Conservation (phyloP, 2,329 filamentous ascomycete genomes). For the Trichoderma sp. region DNA sequence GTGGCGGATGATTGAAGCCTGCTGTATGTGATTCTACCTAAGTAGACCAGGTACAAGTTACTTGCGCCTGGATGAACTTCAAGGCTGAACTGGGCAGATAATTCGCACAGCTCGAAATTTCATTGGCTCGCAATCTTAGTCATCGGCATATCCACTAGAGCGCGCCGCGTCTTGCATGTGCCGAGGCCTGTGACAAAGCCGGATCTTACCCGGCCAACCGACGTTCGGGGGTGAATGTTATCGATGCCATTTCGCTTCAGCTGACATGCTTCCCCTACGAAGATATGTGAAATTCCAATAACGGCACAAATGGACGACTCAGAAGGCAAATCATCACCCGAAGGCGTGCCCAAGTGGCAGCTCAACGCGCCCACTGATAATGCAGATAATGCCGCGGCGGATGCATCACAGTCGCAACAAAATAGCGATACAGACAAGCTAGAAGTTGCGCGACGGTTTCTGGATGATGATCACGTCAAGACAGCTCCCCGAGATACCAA, state of each 20-base stretch:
- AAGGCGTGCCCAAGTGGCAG: conserved; percentile 36
- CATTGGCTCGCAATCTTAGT: background rate
- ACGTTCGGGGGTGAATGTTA: background rate
- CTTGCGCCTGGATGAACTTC: background rate
- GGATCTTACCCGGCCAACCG: conserved; percentile 22
- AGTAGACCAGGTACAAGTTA: background rate
- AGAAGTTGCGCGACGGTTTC: conserved; percentile 71
- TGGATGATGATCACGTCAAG: conserved; percentile 71
- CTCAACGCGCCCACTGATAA: conserved; percentile 24
- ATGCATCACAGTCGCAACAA: conserved; percentile 24
- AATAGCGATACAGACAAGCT: conserved; percentile 31
- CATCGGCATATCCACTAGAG: background rate
- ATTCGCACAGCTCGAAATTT: background rate
- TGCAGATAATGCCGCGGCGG: conserved; percentile 7
- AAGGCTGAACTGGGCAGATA: background rate
- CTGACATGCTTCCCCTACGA: background rate
- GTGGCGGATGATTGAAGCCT: background rate
- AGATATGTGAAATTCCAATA: background rate
- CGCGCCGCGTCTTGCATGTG: conserved; percentile 13
- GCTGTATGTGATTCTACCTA: background rate
- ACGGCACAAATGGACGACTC: conserved; percentile 34
- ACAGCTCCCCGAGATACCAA: conserved; percentile 70
- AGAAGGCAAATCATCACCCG: conserved; percentile 28
- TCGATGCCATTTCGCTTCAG: conserved; percentile 6
- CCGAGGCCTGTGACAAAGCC: conserved; percentile 21